Percentiles rank a stretch among this genome's conserved stretches.
Evolutionary conservation across 1,284 basidiomycete genomes (phyloP).

Genomic region (Melampsora americana): DNA sequence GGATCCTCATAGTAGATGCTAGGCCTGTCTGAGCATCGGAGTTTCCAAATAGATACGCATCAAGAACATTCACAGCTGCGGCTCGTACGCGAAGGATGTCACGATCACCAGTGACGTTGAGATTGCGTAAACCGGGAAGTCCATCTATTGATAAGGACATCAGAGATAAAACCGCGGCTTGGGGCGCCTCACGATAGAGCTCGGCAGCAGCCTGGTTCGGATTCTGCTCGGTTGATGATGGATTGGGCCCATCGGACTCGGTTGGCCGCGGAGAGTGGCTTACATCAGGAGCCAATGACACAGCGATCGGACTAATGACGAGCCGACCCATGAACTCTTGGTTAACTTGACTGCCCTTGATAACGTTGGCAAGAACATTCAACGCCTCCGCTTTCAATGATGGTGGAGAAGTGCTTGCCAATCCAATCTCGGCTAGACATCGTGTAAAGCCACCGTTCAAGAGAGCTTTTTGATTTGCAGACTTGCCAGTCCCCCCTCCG

Average conservation of each 20-base stretch:
- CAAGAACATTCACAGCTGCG: slow-evolving; percentile 45
- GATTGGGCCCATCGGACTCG: slow-evolving; percentile 52
- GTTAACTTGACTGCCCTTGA: slow-evolving; percentile 57
- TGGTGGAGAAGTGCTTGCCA: slow-evolving; percentile 88
- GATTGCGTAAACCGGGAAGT: slow-evolving; percentile 52
- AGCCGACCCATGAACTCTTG: slow-evolving; percentile 59
- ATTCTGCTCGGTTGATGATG: slow-evolving; percentile 9
- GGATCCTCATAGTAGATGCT: slow-evolving; percentile 59
- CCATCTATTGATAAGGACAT: slow-evolving; percentile 53
- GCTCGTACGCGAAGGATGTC: slow-evolving; percentile 43
- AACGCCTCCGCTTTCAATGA: slow-evolving; percentile 77
- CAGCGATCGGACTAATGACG: slow-evolving; percentile 53
- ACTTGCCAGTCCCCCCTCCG: slow-evolving; percentile 54
- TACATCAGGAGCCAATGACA: slow-evolving; percentile 1
- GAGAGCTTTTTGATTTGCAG: slow-evolving; percentile 57
- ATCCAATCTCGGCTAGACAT: slow-evolving; percentile 77
- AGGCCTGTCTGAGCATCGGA: slow-evolving; percentile 56
- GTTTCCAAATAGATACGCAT: slow-evolving; percentile 54
- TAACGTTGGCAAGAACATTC: slow-evolving; percentile 69
- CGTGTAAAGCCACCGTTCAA: slow-evolving; percentile 66
- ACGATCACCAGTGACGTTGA: slow-evolving; percentile 56
- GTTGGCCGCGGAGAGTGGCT: slow-evolving; percentile 54
- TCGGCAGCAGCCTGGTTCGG: slow-evolving; percentile 45
- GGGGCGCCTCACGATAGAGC: slow-evolving; percentile 54
- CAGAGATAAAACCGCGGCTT: slow-evolving; percentile 56